Percentiles rank a stretch among this genome's conserved stretches.
phyloP scores from a whole-genome alignment of 805 yeast genomes.

The Vanderwaltozyma polyspora region DNA sequence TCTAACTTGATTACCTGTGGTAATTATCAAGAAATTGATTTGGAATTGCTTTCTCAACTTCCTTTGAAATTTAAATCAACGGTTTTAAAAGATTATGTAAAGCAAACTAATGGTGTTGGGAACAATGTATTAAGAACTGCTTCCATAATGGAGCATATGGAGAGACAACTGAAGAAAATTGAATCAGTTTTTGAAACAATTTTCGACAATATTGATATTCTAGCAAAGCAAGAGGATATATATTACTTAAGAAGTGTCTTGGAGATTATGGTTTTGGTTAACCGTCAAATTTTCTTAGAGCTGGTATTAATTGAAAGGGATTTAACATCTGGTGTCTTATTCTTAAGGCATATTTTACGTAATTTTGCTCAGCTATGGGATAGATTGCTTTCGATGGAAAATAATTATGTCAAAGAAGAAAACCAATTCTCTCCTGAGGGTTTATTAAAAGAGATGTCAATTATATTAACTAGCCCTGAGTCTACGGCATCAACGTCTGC shows the following conservation, averaged over 20 bases:
- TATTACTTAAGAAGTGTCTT: constrained; percentile 7
- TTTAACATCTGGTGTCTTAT: constrained; percentile 12
- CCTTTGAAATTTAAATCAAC: constrained; percentile 18
- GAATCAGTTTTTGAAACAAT: no score
- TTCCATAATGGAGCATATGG: no score
- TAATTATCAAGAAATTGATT: constrained; percentile 27
- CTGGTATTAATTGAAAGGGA: constrained; percentile 14
- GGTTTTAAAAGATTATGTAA: neutral
- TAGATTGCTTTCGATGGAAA: constrained; percentile 8
- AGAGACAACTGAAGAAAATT: no score
- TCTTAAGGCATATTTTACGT: constrained; percentile 17
- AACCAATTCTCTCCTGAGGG: constrained; percentile 18
- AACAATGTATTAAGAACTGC: neutral
- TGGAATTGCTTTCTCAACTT: constrained; percentile 23
- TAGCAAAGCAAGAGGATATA: neutral
- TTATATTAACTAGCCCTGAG: constrained; percentile 22
- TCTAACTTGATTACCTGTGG: constrained; percentile 32
- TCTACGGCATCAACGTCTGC: constrained; percentile 12
- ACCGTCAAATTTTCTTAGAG: constrained; percentile 22
- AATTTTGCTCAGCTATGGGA: constrained; percentile 22
- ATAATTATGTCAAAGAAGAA: neutral
- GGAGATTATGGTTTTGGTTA: constrained; percentile 18
- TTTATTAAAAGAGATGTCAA: constrained; percentile 22
- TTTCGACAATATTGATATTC: neutral
- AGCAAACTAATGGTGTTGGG: neutral